phyloP scores from a whole-genome alignment of 108 stramenopile genomes.

The Pseudonitzschia pungens region DNA sequence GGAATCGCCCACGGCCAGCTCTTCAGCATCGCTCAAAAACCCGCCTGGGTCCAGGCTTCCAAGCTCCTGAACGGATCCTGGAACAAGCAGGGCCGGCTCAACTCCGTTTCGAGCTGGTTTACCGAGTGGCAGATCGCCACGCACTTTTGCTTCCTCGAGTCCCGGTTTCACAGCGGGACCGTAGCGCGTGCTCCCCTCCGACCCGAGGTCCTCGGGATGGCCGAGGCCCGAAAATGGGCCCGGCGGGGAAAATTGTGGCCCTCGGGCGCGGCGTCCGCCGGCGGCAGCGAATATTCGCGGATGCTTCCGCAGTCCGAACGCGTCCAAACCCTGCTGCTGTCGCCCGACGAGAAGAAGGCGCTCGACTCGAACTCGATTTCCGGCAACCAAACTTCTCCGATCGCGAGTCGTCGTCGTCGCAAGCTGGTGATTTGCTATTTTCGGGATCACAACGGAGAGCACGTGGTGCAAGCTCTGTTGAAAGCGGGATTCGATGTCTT shows the following conservation, averaged over 20 bases:
- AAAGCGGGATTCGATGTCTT: constrained; percentile 33
- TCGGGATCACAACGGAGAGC: constrained; percentile 34
- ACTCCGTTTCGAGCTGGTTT: constrained; percentile 18
- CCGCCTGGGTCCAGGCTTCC: constrained; percentile 20
- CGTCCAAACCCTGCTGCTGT: constrained; percentile 1
- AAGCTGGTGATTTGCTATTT: constrained; percentile 42
- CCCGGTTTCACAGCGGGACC: constrained; percentile 5
- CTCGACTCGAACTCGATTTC: neutral
- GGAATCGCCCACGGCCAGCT: constrained; percentile 39
- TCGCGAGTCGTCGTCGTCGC: neutral
- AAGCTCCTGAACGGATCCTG: constrained; percentile 16
- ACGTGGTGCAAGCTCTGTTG: constrained; percentile 21
- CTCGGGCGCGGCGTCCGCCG: neutral
- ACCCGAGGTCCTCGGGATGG: constrained; percentile 27
- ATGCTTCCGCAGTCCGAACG: constrained; percentile 3
- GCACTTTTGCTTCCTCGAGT: constrained; percentile 27
- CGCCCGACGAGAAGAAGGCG: neutral
- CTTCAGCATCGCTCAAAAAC: constrained; percentile 31
- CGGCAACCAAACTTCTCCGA: neutral
- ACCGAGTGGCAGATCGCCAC: constrained; percentile 38
- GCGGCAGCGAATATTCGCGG: neutral
- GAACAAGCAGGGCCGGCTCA: constrained; percentile 20
- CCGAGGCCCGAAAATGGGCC: constrained; percentile 7
- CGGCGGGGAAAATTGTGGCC: neutral
- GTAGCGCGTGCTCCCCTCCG: constrained; percentile 28